Evolutionary conservation across 495 filamentous ascomycete species (phyloP).

Genomic region (Penicillium alfredii): DNA sequence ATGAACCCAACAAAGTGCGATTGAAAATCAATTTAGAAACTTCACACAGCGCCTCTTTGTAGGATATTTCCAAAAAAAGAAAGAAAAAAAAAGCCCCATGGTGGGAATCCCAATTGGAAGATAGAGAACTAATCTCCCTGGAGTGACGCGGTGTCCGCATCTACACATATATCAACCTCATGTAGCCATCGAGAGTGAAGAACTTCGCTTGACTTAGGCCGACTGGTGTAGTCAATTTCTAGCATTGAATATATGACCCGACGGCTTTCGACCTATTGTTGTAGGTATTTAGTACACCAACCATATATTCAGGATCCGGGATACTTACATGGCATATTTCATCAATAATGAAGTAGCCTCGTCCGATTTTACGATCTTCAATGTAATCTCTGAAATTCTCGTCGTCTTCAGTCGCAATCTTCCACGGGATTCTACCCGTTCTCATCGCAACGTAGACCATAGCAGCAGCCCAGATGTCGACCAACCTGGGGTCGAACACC

Average conservation of each 20-base stretch:
- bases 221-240: constrained; percentile 1
- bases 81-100: too few species aligned
- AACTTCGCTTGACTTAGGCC: constrained; percentile 1
- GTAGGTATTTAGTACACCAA: constrained; percentile 1
- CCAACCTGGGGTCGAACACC: constrained; percentile 81
- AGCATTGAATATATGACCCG: constrained; percentile 5
- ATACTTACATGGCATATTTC: constrained; percentile 67
- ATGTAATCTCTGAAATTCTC: constrained; percentile 82
- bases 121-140: too few species aligned
- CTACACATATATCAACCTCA: constrained; percentile 1
- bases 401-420: constrained; percentile 78
- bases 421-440: constrained; percentile 79
- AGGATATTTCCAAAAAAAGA: too few species aligned
- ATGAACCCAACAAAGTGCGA: too few species aligned
- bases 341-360: constrained; percentile 81
- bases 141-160: not conserved
- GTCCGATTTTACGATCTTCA: constrained; percentile 70
- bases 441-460: constrained; percentile 95
- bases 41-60: too few species aligned
- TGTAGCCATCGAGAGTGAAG: constrained; percentile 1
- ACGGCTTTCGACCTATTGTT: not conserved
- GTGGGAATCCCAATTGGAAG: too few species aligned
- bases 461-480: constrained; percentile 85
- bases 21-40: too few species aligned
- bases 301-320: not conserved